phyloP scores from a whole-genome alignment of 306 rosid species.

The Acmispon strigosus region DNA sequence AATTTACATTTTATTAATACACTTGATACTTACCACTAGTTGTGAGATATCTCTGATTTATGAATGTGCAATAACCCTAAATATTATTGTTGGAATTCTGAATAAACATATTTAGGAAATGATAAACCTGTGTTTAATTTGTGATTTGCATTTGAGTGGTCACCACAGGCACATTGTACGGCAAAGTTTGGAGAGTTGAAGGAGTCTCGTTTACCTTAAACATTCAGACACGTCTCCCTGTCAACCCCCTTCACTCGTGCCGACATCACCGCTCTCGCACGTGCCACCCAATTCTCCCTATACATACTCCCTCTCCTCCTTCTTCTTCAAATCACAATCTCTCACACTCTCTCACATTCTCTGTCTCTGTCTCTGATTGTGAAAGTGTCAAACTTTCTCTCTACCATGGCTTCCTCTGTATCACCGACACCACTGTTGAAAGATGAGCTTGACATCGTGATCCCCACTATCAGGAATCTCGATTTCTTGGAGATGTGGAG shows the following conservation, averaged over 20 bases:
- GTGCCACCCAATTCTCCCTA: constrained; percentile 5
- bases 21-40: no score
- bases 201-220: neutral
- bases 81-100: no score
- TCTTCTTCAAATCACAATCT: constrained; percentile 8
- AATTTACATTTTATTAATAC: no score
- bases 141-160: neutral
- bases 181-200: constrained; percentile 15
- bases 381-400: neutral
- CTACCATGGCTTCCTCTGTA: constrained; percentile 1
- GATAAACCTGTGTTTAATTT: neutral
- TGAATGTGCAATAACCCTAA: no score
- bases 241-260: constrained; percentile 21
- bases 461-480: constrained; percentile 81
- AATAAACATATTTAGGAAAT: no score
- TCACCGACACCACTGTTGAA: constrained; percentile 38
- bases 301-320: neutral
- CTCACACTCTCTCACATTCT: neutral
- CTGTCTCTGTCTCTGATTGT: neutral
- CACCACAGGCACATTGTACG: neutral
- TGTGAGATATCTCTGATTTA: no score
- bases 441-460: constrained; percentile 83
- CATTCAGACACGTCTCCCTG: constrained; percentile 7
- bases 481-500: constrained; percentile 95
- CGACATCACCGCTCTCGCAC: constrained; percentile 22